Base-by-base conservation (phyloP, 495 filamentous ascomycete genomes). In the Penicillium ochrochloron region DNA sequence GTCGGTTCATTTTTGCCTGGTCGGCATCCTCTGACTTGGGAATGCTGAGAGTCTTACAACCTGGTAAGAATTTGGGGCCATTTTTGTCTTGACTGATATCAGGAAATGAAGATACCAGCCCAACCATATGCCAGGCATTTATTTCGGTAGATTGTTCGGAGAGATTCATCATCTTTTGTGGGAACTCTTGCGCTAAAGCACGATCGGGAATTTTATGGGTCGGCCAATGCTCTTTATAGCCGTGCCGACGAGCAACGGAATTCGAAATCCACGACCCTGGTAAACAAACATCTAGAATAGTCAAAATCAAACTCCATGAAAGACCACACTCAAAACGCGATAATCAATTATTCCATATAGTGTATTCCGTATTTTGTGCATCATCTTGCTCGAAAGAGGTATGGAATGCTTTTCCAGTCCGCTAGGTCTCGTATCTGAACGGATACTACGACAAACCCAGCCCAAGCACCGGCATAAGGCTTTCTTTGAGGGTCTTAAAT, bases 151-250 rank as follows among this genome's bases (percentile, higher is more conserved):
- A 3, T 12, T 25, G 1, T 25, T 10, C 12, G 2, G 19, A 23
- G 44, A 5, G 3, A 4, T 25, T 48, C 8, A 48, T 48, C 8
- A 48, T 12, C 0, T 21, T 8, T 21, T 10, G 44, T 48, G 21
- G 21, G 41, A 48, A 14, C 10, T 23, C 11, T 12, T 14, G 10
- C 9, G 44, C 23, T 48, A 19, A 48, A 12, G 10, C 44, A 25
- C 21, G 19, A 23, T 4, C 44, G 44, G 21, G 21, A 48, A 14
- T 23, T 48, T 23, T 5, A 21, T 12, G 19, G 44, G 44, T 48
- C 44, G 44, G 44, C 44, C 12, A 48, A 21, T 48, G 44, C 44
- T 48, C 23, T 44, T 48, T 25, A 25, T 48, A 23, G 44, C 44
- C 44, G 44, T 25, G 19, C 21, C 9, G 19, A 48, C 11, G 10